Percentiles rank a stretch among this genome's conserved stretches.
Evolutionary conservation across 306 rosid species (phyloP).

Genomic region (Prunus fruticosa): DNA sequence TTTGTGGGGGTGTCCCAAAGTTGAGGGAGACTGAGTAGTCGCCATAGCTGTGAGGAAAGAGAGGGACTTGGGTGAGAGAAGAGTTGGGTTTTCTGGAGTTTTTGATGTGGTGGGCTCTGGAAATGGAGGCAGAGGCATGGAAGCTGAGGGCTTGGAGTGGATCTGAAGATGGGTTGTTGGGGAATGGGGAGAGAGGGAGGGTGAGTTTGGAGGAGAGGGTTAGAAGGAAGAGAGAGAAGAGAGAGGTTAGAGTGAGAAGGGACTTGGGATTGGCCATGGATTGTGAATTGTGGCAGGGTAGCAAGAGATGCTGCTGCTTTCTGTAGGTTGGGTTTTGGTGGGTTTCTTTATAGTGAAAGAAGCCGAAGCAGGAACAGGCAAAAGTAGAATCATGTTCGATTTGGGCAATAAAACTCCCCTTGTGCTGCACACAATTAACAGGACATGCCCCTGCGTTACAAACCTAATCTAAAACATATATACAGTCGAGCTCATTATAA

Average conservation of each 20-base stretch:
- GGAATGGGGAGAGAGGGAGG: constrained; percentile 43
- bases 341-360: neutral
- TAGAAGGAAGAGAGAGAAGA: constrained; percentile 26
- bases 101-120: constrained; percentile 76
- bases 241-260: constrained; percentile 21
- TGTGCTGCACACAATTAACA: constrained; percentile 9
- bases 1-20: constrained; percentile 82
- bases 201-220: constrained; percentile 29
- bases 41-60: constrained; percentile 64
- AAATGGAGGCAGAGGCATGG: constrained; percentile 52
- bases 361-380: neutral
- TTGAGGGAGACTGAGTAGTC: constrained; percentile 65
- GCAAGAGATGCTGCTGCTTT: neutral
- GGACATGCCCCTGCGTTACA: constrained; percentile 1
- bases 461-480: too few species aligned
- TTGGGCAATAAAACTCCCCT: constrained; percentile 1
- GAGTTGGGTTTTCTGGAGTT: constrained; percentile 19
- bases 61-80: constrained; percentile 26
- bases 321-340: neutral
- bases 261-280: constrained; percentile 20
- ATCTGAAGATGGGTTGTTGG: constrained; percentile 41
- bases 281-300: neutral
- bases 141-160: constrained; percentile 42
- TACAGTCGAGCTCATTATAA: too few species aligned
- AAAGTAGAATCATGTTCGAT: constrained; percentile 28